A percentile compares a stretch with the other conserved stretches of the same genome.
These are phyloP conservation scores for Lecanosticta acicola DNA, from an alignment of 2,329 filamentous ascomycete genomes.

Conservation along the genomic window DNA sequence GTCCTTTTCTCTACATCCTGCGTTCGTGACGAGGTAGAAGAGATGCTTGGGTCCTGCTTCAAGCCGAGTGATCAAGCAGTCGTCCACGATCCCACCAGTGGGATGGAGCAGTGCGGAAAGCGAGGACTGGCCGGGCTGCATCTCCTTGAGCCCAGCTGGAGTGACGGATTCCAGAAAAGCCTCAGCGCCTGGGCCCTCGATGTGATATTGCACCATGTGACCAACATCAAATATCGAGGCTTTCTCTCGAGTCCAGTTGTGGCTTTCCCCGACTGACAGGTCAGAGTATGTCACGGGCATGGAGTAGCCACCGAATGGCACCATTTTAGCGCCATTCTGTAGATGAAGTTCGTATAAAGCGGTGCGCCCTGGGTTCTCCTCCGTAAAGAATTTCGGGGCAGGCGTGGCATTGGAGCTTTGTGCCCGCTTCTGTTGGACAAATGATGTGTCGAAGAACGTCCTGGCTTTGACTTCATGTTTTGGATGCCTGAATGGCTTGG, in stretches of 20 bases:
- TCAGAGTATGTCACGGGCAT: slow-evolving; percentile 89
- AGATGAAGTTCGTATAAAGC: slow-evolving; percentile 75
- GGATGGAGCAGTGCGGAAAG: slow-evolving; percentile 80
- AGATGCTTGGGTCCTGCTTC: slow-evolving; percentile 44
- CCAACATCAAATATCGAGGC: slow-evolving; percentile 92
- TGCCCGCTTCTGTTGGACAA: slow-evolving; percentile 18
- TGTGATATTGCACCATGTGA: slow-evolving; percentile 88
- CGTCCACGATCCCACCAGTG: slow-evolving; percentile 89
- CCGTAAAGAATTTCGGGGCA: slow-evolving; percentile 28
- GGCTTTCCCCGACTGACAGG: slow-evolving; percentile 73
- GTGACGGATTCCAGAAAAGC: slow-evolving; percentile 80
- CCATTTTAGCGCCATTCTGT: slow-evolving; percentile 80
- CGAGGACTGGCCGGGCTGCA: slow-evolving; percentile 65
- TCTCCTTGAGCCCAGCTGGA: slow-evolving; percentile 62
- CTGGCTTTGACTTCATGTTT: slow-evolving; percentile 12
- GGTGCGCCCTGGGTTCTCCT: slow-evolving; percentile 44
- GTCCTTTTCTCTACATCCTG: slow-evolving; percentile 86
- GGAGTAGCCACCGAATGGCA: slow-evolving; percentile 85
- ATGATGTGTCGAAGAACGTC: slow-evolving; percentile 17
- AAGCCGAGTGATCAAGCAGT: slow-evolving; percentile 84
- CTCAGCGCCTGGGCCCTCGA: slow-evolving; percentile 73
- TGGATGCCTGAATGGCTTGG: slow-evolving; percentile 3
- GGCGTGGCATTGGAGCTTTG: slow-evolving; percentile 27
- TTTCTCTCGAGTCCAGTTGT: slow-evolving; percentile 81
- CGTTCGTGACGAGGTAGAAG: slow-evolving; percentile 95